These are phyloP conservation scores for Entoloma clypeatum DNA, from an alignment of 1,284 basidiomycete genomes.

Conservation along the genomic window DNA sequence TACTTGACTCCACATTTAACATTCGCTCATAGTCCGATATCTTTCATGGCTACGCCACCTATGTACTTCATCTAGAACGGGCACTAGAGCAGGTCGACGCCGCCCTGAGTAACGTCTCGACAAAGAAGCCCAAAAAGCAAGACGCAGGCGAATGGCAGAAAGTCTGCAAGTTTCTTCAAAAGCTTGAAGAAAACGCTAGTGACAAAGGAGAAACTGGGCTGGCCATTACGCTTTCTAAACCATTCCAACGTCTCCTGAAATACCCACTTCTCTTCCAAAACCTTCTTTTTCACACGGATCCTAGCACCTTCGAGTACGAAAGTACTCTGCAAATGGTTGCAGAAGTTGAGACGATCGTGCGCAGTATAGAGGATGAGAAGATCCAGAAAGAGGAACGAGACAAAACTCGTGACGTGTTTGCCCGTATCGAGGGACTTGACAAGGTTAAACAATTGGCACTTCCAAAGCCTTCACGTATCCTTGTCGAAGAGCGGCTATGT, in stretches of 20 bases:
- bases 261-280: constrained; percentile 98
- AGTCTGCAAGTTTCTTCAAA: constrained; percentile 66
- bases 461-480: constrained; percentile 83
- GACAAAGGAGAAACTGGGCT: constrained; percentile 91
- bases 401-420: constrained; percentile 90
- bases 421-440: constrained; percentile 92
- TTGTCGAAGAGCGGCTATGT: constrained; percentile 79
- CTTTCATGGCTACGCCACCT: constrained; percentile 86
- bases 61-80: constrained; percentile 87
- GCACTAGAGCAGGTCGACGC: constrained; percentile 86
- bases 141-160: constrained; percentile 74
- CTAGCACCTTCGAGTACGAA: constrained; percentile 96
- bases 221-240: constrained; percentile 92
- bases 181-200: constrained; percentile 75
- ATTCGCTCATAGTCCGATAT: constrained; percentile 71
- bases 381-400: constrained; percentile 94
- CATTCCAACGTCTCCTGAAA: constrained; percentile 94
- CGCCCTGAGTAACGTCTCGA: constrained; percentile 61
- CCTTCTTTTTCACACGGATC: constrained; percentile 94
- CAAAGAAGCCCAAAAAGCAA: constrained; percentile 76
- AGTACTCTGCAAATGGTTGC: constrained; percentile 95
- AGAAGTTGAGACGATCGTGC: constrained; percentile 92
- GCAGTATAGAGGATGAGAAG: constrained; percentile 97
- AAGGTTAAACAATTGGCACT: constrained; percentile 83
- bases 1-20: constrained; percentile 17